Evolutionary conservation across 202 grass and related monocot species (phyloP).

Genomic region (Schoenoplectus triqueter): DNA sequence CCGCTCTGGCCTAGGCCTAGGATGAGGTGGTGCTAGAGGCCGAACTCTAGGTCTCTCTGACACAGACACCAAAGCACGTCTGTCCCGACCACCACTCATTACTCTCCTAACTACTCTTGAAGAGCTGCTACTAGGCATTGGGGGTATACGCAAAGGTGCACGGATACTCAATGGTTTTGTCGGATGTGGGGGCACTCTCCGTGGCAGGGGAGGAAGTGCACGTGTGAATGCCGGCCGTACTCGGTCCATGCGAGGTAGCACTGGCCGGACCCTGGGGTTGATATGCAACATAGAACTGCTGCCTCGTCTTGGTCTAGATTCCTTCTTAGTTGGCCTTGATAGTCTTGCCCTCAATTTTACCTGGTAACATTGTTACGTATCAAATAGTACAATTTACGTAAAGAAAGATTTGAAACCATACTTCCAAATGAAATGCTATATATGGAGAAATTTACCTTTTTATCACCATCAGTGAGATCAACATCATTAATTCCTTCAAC

Average conservation of each 20-base stretch:
- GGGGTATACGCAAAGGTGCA: constrained; percentile 49
- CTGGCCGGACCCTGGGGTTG: constrained; percentile 58
- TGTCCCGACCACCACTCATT: constrained; percentile 57
- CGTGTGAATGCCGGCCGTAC: constrained; percentile 14
- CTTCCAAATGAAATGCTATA: background rate
- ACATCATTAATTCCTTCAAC: constrained; percentile 70
- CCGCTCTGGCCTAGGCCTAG: constrained; percentile 22
- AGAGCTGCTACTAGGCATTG: constrained; percentile 54
- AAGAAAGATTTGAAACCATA: background rate
- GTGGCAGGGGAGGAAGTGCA: constrained; percentile 49
- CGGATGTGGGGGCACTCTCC: constrained; percentile 47
- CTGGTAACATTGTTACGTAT: constrained; percentile 43
- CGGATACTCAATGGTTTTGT: constrained; percentile 43
- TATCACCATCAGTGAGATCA: constrained; percentile 78
- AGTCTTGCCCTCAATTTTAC: constrained; percentile 92
- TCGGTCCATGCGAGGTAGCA: constrained; percentile 28
- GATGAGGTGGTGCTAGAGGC: constrained; percentile 45
- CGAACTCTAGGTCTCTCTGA: constrained; percentile 67
- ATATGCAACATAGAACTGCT: constrained; percentile 45
- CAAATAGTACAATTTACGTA: background rate
- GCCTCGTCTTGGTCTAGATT: constrained; percentile 65
- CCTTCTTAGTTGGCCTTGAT: constrained; percentile 76
- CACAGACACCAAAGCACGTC: constrained; percentile 59
- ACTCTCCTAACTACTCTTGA: constrained; percentile 60
- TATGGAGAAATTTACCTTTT: constrained; percentile 55